Conservation (phyloP, 108 stramenopile genomes). For the Stephanodiscus triporus region DNA sequence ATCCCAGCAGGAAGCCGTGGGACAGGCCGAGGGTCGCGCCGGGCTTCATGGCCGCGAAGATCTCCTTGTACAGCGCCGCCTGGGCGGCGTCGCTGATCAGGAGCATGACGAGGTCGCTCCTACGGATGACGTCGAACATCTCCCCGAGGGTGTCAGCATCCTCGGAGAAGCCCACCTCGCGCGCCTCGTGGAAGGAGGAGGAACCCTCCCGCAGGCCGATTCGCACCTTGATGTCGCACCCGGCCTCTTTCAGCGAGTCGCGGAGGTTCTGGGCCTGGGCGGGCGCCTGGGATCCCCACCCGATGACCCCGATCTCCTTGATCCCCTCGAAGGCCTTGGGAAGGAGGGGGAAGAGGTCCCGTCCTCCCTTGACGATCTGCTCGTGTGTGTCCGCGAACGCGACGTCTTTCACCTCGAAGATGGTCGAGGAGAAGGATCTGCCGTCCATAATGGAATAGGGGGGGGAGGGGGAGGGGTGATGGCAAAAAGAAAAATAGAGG, state of each 20-base stretch:
- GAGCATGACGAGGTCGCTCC: slow-evolving; percentile 94
- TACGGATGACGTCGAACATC: slow-evolving; percentile 94
- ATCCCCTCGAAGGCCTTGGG: slow-evolving; percentile 96
- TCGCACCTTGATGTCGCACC: slow-evolving; percentile 86
- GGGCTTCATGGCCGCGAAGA: slow-evolving; percentile 97
- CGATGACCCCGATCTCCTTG: slow-evolving; percentile 95
- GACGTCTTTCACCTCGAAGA: slow-evolving; percentile 90
- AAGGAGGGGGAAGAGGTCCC: slow-evolving; percentile 94
- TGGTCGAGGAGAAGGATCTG: slow-evolving; percentile 76
- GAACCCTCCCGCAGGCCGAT: slow-evolving; percentile 96
- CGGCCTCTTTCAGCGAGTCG: slow-evolving; percentile 86
- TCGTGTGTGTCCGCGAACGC: slow-evolving; percentile 90
- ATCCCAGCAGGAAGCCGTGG: slow-evolving; percentile 97
- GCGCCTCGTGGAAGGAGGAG: slow-evolving; percentile 87
- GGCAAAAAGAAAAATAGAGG: too few species aligned
- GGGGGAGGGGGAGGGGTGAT: background rate
- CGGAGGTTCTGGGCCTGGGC: slow-evolving; percentile 97
- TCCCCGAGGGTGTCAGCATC: slow-evolving; percentile 95
- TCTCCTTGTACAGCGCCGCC: slow-evolving; percentile 93
- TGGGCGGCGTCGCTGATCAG: slow-evolving; percentile 97
- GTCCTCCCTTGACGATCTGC: slow-evolving; percentile 96
- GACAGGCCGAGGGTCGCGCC: slow-evolving; percentile 94
- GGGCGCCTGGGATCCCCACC: slow-evolving; percentile 98
- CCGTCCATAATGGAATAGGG: background rate
- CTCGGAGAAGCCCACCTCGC: slow-evolving; percentile 88